Conservation (phyloP, 2,329 filamentous ascomycete genomes). For the Penicillium sp. region DNA sequence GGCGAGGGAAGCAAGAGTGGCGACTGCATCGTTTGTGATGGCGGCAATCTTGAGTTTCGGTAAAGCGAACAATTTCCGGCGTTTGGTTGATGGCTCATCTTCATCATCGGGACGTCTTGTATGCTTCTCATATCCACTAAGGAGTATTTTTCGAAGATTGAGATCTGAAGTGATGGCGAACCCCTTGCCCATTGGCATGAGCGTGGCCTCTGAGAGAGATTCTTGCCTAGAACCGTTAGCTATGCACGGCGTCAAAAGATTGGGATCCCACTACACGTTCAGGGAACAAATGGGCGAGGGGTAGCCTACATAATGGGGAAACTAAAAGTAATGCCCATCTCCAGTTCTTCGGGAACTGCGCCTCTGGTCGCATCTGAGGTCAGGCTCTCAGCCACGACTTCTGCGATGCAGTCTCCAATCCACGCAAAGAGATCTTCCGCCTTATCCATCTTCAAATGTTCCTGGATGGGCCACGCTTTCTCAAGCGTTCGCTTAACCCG, state of each 20-base stretch:
- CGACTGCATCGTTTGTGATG: slow-evolving; percentile 81
- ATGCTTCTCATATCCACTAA: slow-evolving; percentile 60
- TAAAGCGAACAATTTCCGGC: slow-evolving; percentile 54
- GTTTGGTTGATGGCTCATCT: slow-evolving; percentile 49
- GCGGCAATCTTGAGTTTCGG: slow-evolving; percentile 73
- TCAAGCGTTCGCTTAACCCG: slow-evolving; percentile 53
- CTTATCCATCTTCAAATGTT: slow-evolving; percentile 66
- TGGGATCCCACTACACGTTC: neutral
- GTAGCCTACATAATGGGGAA: slow-evolving; percentile 54
- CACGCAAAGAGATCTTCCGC: slow-evolving; percentile 77
- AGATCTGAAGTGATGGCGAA: slow-evolving; percentile 62
- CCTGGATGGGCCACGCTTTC: slow-evolving; percentile 58
- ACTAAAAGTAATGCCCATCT: slow-evolving; percentile 57
- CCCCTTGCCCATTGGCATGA: slow-evolving; percentile 64
- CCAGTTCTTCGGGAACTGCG: slow-evolving; percentile 49
- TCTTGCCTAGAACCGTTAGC: slow-evolving; percentile 50
- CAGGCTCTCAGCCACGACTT: slow-evolving; percentile 66
- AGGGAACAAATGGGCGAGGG: neutral
- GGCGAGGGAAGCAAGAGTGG: slow-evolving; percentile 77
- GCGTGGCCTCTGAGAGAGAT: slow-evolving; percentile 57
- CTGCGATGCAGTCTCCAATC: slow-evolving; percentile 78
- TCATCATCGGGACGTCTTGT: slow-evolving; percentile 46
- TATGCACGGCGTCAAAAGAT: neutral
- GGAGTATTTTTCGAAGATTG: slow-evolving; percentile 59
- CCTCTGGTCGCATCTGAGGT: slow-evolving; percentile 45